These are phyloP conservation scores for Batkoa obscura DNA, from an alignment of 371 early-diverging fungal species.

Conservation along the genomic window DNA sequence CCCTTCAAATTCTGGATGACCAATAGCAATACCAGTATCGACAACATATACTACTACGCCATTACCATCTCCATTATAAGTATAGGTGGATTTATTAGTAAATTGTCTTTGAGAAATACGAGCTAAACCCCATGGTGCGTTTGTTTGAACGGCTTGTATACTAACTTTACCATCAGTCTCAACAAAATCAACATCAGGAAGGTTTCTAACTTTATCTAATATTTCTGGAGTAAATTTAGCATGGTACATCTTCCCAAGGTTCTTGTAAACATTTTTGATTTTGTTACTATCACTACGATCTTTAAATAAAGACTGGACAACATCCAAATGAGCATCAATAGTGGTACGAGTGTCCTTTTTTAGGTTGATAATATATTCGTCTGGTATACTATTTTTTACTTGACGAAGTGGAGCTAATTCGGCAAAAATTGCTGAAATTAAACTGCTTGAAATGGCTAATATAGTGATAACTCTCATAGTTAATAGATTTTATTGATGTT, in stretches of 20 bases:
- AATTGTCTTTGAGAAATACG: not conserved
- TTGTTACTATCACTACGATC: not conserved
- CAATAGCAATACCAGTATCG: slow-evolving; percentile 32
- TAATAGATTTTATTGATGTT: too few species aligned
- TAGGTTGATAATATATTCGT: not conserved
- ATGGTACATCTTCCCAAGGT: not conserved
- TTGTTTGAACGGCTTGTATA: not conserved
- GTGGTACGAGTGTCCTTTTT: not conserved
- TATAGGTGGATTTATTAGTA: not conserved
- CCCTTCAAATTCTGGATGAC: slow-evolving; percentile 36
- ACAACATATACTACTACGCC: slow-evolving; percentile 33
- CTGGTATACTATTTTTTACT: not conserved
- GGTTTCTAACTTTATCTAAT: not conserved
- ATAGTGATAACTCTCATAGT: not conserved
- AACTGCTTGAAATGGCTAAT: not conserved
- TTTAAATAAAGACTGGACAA: not conserved
- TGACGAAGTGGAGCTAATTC: not conserved
- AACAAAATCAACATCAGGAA: not conserved
- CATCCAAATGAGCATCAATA: not conserved
- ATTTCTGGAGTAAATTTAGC: not conserved
- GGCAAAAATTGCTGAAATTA: not conserved
- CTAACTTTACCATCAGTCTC: not conserved
- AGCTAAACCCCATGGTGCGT: slow-evolving; percentile 2
- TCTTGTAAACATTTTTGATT: not conserved
- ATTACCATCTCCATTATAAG: not conserved